Evolutionary conservation across 768 basidiomycete genomes (phyloP), one percentile per base, ranked within the genome.

Genomic region (Tulasnella sp.): DNA sequence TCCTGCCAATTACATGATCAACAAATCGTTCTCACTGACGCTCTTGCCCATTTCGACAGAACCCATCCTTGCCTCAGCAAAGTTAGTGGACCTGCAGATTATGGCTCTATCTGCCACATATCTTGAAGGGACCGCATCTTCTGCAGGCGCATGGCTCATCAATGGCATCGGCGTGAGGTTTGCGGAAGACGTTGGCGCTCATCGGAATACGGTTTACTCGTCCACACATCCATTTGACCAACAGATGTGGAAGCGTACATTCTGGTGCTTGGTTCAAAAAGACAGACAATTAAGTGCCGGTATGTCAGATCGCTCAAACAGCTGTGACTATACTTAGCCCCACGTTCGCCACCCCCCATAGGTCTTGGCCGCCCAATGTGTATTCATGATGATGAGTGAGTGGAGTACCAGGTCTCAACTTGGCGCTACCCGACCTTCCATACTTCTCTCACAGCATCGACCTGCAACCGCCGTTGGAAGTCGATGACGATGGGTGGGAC

Each of bases 401-500:
- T 75, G 7, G 5, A 17, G 19, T 24, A 34, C 17, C 3, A 7
- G n/a, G n/a, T n/a, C 13, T 11, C 27, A 15, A 26, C 8, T 19
- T 41, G 17, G 34, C 17, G 32, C 2, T 17, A 30, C 23, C 10
- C 19, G 4, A 5, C 11, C 32, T 24, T 55, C n/a, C 29, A 32
- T 21, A 10, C 13, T 23, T n/a, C 32, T 62, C 19, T n/a, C 58
- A 43, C 64, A 88, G 86, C 65, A 83, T 86, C 65, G 87, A 91
- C 64, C 73, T 84, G 4, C 86, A 88, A 55, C 73, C 76, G 11
- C 83, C 84, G 1, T 71, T 82, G 4, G 88, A 90, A 69, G 84
- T 91, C 11, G 88, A 94, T 64, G 85, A 87, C 63, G 83, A 85
- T 67, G 90, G 82, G 67, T 93, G 88, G 88, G 77, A 81, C 17